Evolutionary conservation across 192 early-diverging fungal species (phyloP), one percentile per base, ranked within the genome.

Genomic region (Coemansia sp.): DNA sequence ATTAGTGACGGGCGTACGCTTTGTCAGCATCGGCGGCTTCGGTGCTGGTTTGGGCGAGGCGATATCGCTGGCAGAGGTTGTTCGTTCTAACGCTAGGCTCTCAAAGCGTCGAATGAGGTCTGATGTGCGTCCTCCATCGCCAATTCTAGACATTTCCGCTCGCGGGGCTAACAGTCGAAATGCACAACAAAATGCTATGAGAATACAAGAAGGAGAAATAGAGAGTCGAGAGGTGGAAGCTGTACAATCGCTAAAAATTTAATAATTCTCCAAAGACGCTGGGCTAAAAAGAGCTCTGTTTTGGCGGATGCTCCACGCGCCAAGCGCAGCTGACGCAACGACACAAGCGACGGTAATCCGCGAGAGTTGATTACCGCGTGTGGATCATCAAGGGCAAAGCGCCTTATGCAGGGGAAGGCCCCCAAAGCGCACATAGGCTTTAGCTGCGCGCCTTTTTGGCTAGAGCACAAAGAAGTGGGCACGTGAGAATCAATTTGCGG

Each of bases 101-200:
- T 79, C 72, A 56, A 79, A 74, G 55, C 72, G 66, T 41, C 69
- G 68, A 59, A 73, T 73, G 64, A 79, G 77, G 61, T 79, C 72
- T 18, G 68, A 69, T 8, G 72, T 74, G 18, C 72, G 68, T 34
- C 77, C 71, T 55, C 52, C 68, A 43, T 58, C 68, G 33, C 61
- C 34, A 34, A 58, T 14, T 60, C 61, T 56, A 39, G 68, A 42
- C 69, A 64, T 63, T 60, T 55, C 52, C 25, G 26, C 52, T 55
- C 26, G 6, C 13, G 28, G 28, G 39, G 59, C 25, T 43, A 28
- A 10, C 33, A 31, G 39, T 61, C 59, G 14, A 28, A 55, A 55
- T 55, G 52, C 28, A 28, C 52, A 14, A 55, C 5, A 14, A 14
- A 55, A 33, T 55, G 6, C 5, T 55, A 31, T 14, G 14, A 31